These are phyloP conservation scores for Asclepias syriaca DNA, from an alignment of 257 asterid species.

Conservation along the genomic window DNA sequence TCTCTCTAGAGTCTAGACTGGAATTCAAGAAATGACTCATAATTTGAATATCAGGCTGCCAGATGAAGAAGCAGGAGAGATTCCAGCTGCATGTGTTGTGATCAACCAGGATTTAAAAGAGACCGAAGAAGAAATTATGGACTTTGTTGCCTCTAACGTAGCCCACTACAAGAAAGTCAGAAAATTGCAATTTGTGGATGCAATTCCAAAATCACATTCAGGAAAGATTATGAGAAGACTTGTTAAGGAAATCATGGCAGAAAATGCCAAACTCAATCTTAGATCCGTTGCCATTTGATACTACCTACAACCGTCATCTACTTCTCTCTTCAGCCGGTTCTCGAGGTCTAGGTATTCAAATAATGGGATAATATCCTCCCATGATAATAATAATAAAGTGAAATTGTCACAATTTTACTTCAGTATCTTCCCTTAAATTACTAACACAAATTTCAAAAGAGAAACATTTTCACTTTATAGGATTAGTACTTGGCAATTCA, in stretches of 20 bases:
- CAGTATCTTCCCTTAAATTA: too few species aligned
- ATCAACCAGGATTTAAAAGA: slow-evolving; percentile 50
- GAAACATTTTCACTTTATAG: too few species aligned
- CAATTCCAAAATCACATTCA: slow-evolving; percentile 78
- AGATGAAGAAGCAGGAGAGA: slow-evolving; percentile 77
- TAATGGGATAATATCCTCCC: not conserved
- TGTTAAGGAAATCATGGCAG: slow-evolving; percentile 58
- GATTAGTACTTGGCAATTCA: too few species aligned
- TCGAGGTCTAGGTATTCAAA: not conserved
- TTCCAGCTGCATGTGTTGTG: slow-evolving; percentile 86
- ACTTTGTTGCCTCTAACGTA: slow-evolving; percentile 55
- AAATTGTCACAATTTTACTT: too few species aligned
- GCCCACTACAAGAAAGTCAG: slow-evolving; percentile 68
- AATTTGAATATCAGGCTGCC: slow-evolving; percentile 42
- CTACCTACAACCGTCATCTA: too few species aligned
- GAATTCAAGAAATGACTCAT: not conserved
- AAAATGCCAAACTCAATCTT: slow-evolving; percentile 10
- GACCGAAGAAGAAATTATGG: slow-evolving; percentile 60
- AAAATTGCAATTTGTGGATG: slow-evolving; percentile 56
- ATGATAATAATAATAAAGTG: too few species aligned
- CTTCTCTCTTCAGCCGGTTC: not conserved
- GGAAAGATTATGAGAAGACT: slow-evolving; percentile 91
- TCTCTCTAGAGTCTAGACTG: too few species aligned
- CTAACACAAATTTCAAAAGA: too few species aligned
- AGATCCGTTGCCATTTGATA: not conserved